phyloP scores from a whole-genome alignment of 1,139 yeast species.

The Yarrowia galli region DNA sequence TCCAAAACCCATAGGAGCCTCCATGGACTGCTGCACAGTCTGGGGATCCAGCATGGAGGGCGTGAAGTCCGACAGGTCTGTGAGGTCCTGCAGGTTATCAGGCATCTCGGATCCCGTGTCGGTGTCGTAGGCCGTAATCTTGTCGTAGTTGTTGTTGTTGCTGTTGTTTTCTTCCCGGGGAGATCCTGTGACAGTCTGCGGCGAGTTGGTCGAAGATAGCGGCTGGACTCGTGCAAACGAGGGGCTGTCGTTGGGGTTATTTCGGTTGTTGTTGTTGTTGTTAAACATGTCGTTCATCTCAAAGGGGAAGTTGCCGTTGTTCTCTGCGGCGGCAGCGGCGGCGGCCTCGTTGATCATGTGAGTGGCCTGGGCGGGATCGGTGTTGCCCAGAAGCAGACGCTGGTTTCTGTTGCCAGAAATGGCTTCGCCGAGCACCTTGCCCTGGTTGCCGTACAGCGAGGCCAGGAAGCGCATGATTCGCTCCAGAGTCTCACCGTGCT shows the following conservation, averaged over 20 bases:
- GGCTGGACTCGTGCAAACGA: conserved; percentile 30
- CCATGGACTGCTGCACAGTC: conserved; percentile 37
- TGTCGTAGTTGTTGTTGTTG: conserved; percentile 29
- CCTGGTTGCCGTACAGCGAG: conserved; percentile 73
- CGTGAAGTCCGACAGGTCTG: conserved; percentile 32
- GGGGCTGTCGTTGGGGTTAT: conserved; percentile 19
- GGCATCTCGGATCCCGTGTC: conserved; percentile 31
- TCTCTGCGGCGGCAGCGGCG: conserved; percentile 38
- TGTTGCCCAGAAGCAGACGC: conserved; percentile 45
- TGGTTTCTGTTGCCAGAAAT: conserved; percentile 41
- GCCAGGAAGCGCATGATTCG: conserved; percentile 88
- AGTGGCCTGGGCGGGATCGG: conserved; percentile 41
- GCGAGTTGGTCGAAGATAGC: conserved; percentile 30
- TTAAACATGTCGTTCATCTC: conserved; percentile 39
- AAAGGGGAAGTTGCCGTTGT: conserved; percentile 37
- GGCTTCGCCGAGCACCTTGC: conserved; percentile 50
- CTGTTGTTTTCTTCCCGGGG: conserved; percentile 21
- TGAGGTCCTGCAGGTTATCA: conserved; percentile 22
- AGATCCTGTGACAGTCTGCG: conserved; percentile 28
- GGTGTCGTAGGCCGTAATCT: conserved; percentile 27
- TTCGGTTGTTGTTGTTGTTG: background rate
- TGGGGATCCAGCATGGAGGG: conserved; percentile 36
- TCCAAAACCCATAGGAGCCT: conserved; percentile 16
- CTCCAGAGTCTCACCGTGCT: conserved; percentile 87
- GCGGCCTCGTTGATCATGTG: conserved; percentile 42